These are phyloP conservation scores for Limonomyces culmigenus DNA, from an alignment of 1,284 basidiomycete genomes.

Conservation along the genomic window DNA sequence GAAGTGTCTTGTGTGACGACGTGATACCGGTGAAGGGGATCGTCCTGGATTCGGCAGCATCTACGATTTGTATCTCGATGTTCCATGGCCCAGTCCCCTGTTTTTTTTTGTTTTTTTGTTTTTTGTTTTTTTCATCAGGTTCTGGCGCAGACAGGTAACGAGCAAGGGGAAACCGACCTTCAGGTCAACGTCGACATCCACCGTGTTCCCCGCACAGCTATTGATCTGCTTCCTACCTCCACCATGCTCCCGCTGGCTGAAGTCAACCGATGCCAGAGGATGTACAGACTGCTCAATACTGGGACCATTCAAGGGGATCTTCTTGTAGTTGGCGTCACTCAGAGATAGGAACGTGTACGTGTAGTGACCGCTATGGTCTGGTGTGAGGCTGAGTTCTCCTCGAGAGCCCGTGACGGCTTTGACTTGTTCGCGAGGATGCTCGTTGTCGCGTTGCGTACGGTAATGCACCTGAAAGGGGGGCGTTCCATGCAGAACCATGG, in stretches of 20 bases:
- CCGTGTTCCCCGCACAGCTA: conserved; percentile 58
- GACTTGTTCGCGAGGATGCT: conserved; percentile 35
- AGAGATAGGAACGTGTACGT: conserved; percentile 71
- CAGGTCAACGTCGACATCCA: conserved; percentile 66
- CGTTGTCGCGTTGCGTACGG: conserved; percentile 55
- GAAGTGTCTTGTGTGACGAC: conserved; percentile 34
- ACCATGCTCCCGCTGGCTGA: conserved; percentile 27
- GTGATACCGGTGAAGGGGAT: conserved; percentile 41
- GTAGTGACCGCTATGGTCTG: conserved; percentile 81
- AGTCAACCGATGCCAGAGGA: conserved; percentile 67
- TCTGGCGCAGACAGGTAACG: not conserved
- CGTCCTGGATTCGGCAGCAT: conserved; percentile 43
- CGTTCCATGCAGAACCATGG: conserved; percentile 75
- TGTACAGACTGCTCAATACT: conserved; percentile 80
- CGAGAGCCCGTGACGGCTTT: conserved; percentile 57
- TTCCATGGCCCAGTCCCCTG: conserved; percentile 84
- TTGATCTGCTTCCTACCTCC: conserved; percentile 37
- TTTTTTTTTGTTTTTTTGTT: conserved; percentile 1
- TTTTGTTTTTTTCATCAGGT: not conserved
- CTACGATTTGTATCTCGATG: conserved; percentile 63
- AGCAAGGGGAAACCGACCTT: conserved; percentile 26
- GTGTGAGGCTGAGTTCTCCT: conserved; percentile 76
- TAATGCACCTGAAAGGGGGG: conserved; percentile 83
- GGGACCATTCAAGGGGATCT: conserved; percentile 51
- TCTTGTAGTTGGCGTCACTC: conserved; percentile 75